Conservation (phyloP, 2,329 filamentous ascomycete species). For the Zymoseptoria tritici region DNA sequence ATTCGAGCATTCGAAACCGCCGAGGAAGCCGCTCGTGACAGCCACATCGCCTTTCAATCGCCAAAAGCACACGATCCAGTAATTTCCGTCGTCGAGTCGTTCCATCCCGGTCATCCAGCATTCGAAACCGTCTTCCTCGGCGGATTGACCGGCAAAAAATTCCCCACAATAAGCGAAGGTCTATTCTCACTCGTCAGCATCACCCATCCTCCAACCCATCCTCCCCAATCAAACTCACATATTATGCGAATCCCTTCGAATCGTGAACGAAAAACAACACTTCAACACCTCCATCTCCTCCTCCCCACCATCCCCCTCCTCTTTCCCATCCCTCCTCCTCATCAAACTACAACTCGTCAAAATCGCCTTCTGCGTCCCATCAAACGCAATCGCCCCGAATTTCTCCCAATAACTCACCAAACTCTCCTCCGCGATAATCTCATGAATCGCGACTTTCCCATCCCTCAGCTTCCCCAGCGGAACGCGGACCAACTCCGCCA, state of each 20-base stretch:
- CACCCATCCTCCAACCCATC: conserved; percentile 1
- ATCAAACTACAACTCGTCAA: conserved; percentile 89
- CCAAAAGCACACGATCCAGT: neutral
- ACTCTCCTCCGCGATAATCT: conserved; percentile 91
- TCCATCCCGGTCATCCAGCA: neutral
- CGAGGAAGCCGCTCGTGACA: neutral
- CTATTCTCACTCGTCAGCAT: conserved; percentile 44
- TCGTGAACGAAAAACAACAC: conserved; percentile 97
- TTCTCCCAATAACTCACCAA: conserved; percentile 98
- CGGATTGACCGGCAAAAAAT: conserved; percentile 74
- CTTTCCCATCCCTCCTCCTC: conserved; percentile 50
- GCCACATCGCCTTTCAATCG: neutral
- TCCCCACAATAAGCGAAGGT: conserved; percentile 89
- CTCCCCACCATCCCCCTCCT: conserved; percentile 28
- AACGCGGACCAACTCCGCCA: conserved; percentile 92
- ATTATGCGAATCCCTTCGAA: conserved; percentile 88
- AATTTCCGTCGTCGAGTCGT: neutral
- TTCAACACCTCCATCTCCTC: conserved; percentile 60
- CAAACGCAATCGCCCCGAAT: conserved; percentile 95
- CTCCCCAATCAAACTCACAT: conserved; percentile 58
- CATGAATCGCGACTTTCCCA: conserved; percentile 88
- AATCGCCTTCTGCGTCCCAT: conserved; percentile 86
- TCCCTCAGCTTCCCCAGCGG: conserved; percentile 86
- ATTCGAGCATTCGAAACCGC: too few species aligned
- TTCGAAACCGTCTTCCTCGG: conserved; percentile 21